Base-by-base conservation (phyloP, 768 basidiomycete species). In the Russula abietina region DNA sequence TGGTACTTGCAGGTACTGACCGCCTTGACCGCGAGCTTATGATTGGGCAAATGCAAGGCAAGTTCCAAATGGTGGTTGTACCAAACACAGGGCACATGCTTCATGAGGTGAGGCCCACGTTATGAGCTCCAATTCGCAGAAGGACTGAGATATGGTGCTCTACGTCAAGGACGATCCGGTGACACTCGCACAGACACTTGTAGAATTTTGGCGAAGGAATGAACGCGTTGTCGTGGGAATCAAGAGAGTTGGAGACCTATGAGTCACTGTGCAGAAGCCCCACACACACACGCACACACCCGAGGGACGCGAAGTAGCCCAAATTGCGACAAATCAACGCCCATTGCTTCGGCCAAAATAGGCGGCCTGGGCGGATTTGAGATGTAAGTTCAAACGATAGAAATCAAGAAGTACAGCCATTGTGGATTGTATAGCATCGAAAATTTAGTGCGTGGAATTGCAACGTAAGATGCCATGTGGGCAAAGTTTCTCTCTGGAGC, bases 1-100 rank as follows among this genome's bases (percentile, higher is more conserved):
- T 99, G 26, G 83, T 98, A 10, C 78, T 99, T 17, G 97, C 97
- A 0, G 96, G 95, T 0, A 86, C 94, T 19, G 97, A 99, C 68
- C 80, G 94, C 19, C 82, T 98, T 4, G 97, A 99, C 70, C 88
- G 84, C 68, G 86, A 92, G 67, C 80, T 99, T 51, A 97, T 96
- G 88, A 93, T 98, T 55, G 97, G 83, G 0, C 85, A 86, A 71
- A 86, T 86, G 84, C 84, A 79, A 70, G 82, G 84, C 36, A 98
- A 97, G 73, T 99, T 98, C 74, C 96, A 98, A 75, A 81, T 98
- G 72, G 87, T 82, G 26, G 93, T 99, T 41, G 81, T 96, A 63
- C 82, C 85, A 10, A 85, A 86, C 38, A 91, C 92, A 0, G 96
- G 97, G 0, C 97, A 99, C 71, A 90, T 97, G 78, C 71, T 99